Base-by-base conservation (phyloP, 306 rosid species). In the Malus sieversii region DNA sequence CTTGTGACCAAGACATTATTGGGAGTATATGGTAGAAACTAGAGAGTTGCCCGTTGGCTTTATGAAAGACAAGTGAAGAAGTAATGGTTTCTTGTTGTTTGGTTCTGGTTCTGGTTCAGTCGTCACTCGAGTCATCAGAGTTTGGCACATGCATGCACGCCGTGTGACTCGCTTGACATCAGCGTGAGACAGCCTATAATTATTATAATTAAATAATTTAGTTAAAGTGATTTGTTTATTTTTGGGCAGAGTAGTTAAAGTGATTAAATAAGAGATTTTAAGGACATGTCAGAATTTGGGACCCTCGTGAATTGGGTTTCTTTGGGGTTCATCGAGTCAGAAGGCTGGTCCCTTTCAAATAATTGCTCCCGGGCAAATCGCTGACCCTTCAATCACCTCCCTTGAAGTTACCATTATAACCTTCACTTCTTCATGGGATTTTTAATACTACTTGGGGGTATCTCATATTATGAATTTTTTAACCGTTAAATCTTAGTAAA, bases 281-380 rank as follows among this genome's bases (percentile, higher is more conserved):
- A 73, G 7, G 68, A 23, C 20, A 22, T 23, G 68, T 40, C 67
- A 72, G 76, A 73, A 38, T 15, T 35, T 40, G 10, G 68, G 76
- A 5, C 84, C 87, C 85, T 90, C 90, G 90, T 86, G 86, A 86
- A 87, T 87, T 85, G 91, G 59, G 76, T 15, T 48, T 77, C 73
- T n/a, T 27, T 0, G 42, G 4, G 72, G 73, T n/a, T 51, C 22
- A 64, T 74, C 51, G 55, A 40, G 64, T 20, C 61, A 57, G 27
- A 57, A 57, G 61, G 70, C 42, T 76, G 71, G 86, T 79, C 75
- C 86, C 30, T 48, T 70, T 27, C 83, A 86, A 90, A 90, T 90
- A 38, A 90, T 88, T 88, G 87, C 90, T 69, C 88, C 89, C 88
- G 87, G 44, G 13, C 64, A 15, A 0, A 48, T 77, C 87, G 89